Conservation (phyloP, 129 eudicot species). For the Gnaphalium uliginosum region DNA sequence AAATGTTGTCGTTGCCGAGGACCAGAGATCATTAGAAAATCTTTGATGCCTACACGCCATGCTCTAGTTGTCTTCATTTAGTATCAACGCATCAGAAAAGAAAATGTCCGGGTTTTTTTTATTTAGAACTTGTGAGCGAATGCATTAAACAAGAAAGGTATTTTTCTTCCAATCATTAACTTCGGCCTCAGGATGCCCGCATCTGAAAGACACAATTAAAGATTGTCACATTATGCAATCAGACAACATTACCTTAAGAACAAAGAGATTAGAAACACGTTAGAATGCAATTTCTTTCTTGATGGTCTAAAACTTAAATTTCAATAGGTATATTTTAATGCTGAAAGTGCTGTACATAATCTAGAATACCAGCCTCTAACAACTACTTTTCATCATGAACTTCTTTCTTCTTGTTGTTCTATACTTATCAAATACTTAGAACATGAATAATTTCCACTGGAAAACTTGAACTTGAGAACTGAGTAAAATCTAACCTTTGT, state of each 20-base stretch:
- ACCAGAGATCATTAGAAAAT: constrained; percentile 45
- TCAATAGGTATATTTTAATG: no score
- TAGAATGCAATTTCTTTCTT: no score
- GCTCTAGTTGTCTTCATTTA: constrained; percentile 64
- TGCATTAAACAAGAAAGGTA: constrained; percentile 5
- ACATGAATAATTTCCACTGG: constrained; percentile 8
- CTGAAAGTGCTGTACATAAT: no score
- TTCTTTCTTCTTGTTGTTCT: background rate
- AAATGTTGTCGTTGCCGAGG: constrained; percentile 54
- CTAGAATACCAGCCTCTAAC: no score
- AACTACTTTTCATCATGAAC: background rate
- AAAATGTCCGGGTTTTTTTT: background rate
- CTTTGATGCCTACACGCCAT: constrained; percentile 49
- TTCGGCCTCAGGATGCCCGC: constrained; percentile 17
- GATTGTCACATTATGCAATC: background rate
- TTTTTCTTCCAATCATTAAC: constrained; percentile 24
- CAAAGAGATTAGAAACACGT: background rate
- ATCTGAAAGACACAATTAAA: constrained; percentile 25
- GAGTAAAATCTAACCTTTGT: constrained; percentile 15
- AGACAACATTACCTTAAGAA: background rate
- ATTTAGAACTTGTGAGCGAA: constrained; percentile 18
- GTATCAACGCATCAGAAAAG: constrained; percentile 36
- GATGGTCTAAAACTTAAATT: no score
- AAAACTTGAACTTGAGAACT: background rate
- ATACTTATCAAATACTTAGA: background rate